Evolutionary conservation across 352 stramenopile genomes (phyloP), one percentile per base, ranked within the genome.

Genomic region (Phytophthora citrophthora): DNA sequence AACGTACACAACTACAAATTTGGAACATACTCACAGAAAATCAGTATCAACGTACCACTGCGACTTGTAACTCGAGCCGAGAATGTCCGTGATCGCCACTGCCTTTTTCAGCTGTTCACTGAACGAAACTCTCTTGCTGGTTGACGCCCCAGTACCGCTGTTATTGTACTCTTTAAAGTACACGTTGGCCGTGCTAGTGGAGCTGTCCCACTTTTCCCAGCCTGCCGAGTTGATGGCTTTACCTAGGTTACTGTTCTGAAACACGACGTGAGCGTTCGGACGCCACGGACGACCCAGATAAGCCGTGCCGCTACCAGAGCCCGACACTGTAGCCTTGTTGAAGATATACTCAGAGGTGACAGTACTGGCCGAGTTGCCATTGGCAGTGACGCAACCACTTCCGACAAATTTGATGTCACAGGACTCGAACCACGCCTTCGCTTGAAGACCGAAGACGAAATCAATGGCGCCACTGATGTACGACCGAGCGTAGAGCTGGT

Each of bases 141-240:
- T 50, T 38, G 36, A 49, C 18, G 48, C 48, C 5, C 57, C 47
- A 2, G 29, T 9, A 1, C 57, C 48, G 9, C 1, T 49, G 40
- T 54, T 65, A 40, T 65, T 65, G 20, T 46, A 65, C 39, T 65
- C 57, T 16, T 50, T 58, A 9, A 65, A 59, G 23, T 41, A 59
- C 2, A 59, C 48, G 39, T 65, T 43, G 4, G 15, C 24, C 4
- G 57, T 65, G 29, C 44, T 63, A n/a, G 44, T 34, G 12, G 8
- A 16, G 18, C 29, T 29, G 23, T 59, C 29, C 47, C 47, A 65
- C 4, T 2, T 6, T 11, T 47, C 18, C 56, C 56, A 64, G 2
- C 56, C 56, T 18, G 49, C 18, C 13, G 24, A 31, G 40, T 65
- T 54, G 48, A 65, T 43, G 20, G 50, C 48, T 7, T 39, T 20